A percentile compares a stretch with the other conserved stretches of the same genome.
Conservation (phyloP, 306 rosid species). For the Cucurbita ficifolia region DNA sequence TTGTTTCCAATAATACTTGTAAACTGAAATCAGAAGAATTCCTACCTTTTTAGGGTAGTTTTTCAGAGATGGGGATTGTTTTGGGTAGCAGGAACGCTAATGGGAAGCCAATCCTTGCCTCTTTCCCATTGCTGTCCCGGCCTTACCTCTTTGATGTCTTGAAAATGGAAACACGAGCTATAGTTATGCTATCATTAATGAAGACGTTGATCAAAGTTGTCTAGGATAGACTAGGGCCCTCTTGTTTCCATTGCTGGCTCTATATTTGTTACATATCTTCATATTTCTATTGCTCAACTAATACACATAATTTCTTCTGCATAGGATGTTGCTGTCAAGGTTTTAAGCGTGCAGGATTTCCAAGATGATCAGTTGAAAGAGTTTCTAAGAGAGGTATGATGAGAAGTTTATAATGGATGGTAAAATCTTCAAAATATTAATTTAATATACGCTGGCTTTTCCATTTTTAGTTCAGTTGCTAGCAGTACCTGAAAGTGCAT, state of each 20-base stretch:
- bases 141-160: not conserved
- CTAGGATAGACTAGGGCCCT: not conserved
- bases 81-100: not conserved
- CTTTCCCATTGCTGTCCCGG: not conserved
- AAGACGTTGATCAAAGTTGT: not conserved
- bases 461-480: not conserved
- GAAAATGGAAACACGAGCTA: not conserved
- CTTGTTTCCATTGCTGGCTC: not conserved
- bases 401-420: not conserved
- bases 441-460: not conserved
- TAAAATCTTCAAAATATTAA: not conserved
- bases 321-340: slow-evolving; percentile 97
- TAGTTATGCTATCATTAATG: not conserved
- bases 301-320: not conserved
- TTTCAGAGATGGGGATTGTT: not conserved
- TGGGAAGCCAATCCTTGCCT: not conserved
- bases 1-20: not conserved
- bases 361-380: slow-evolving; percentile 75
- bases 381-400: slow-evolving; percentile 73
- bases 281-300: not conserved
- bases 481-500: not conserved
- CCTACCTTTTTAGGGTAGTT: not conserved
- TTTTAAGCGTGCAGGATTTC: slow-evolving; percentile 72
- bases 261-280: not conserved
- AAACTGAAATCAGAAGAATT: not conserved